Conservation (phyloP, 345 rosid genomes). For the Murraya koenigii region DNA sequence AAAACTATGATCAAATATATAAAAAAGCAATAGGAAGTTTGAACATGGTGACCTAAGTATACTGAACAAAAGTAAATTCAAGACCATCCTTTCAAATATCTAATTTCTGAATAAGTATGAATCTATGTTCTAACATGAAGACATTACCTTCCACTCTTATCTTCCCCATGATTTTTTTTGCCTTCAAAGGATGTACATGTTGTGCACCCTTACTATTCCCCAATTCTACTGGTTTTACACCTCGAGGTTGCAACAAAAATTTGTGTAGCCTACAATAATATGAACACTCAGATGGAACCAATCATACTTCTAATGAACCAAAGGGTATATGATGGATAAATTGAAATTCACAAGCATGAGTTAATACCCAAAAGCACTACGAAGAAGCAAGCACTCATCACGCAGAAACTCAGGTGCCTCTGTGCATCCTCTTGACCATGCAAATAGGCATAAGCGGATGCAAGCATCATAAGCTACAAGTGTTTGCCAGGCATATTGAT, state of each 20-base stretch:
- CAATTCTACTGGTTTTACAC: slow-evolving; percentile 48
- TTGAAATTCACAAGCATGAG: slow-evolving; percentile 15
- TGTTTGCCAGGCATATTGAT: slow-evolving; percentile 92
- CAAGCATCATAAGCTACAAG: slow-evolving; percentile 95
- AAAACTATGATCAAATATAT: not conserved
- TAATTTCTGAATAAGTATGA: slow-evolving; percentile 1
- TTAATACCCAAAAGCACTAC: slow-evolving; percentile 88
- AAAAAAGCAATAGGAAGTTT: not conserved
- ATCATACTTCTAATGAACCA: slow-evolving; percentile 2
- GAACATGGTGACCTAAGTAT: not conserved
- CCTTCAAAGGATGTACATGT: slow-evolving; percentile 42
- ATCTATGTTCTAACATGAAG: not conserved
- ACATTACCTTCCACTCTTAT: slow-evolving; percentile 82
- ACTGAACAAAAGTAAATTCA: not conserved
- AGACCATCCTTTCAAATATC: not conserved
- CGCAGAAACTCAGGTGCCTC: slow-evolving; percentile 95
- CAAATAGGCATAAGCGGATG: slow-evolving; percentile 70
- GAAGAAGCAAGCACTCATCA: slow-evolving; percentile 83
- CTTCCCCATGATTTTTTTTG: slow-evolving; percentile 69
- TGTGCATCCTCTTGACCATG: slow-evolving; percentile 84
- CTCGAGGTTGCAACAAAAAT: slow-evolving; percentile 83
- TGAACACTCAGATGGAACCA: not conserved
- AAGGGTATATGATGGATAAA: not conserved
- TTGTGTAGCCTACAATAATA: slow-evolving; percentile 57
- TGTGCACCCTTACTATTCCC: slow-evolving; percentile 38